Evolutionary conservation across 2,329 filamentous ascomycete species (phyloP).

Genomic region (Diaporthe capsici): DNA sequence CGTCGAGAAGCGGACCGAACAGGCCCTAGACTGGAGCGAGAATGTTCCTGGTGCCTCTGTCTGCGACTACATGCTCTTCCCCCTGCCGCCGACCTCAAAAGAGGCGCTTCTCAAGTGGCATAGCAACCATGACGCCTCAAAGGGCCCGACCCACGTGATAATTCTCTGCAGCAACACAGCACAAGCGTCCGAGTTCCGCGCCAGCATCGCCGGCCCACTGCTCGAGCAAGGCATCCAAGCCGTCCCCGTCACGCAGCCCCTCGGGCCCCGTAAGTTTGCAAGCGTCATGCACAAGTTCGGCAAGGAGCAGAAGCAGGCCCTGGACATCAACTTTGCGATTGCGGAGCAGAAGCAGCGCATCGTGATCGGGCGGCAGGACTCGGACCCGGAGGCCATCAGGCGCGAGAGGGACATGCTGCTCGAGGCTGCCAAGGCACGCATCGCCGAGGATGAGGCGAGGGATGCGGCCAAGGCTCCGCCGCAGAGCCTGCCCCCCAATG

Average conservation of each 20-base stretch:
- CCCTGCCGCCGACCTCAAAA: conserved; percentile 44
- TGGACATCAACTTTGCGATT: background rate
- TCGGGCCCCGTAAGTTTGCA: conserved; percentile 35
- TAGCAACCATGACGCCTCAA: background rate
- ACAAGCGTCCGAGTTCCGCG: conserved; percentile 28
- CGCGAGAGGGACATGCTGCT: conserved; percentile 33
- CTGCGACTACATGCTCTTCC: conserved; percentile 30
- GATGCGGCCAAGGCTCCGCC: background rate
- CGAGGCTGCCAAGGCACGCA: conserved; percentile 8
- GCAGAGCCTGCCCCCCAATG: background rate
- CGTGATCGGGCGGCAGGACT: conserved; percentile 35
- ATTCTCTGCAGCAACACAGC: conserved; percentile 31
- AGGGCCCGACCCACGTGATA: conserved; percentile 8
- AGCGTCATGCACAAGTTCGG: conserved; percentile 32
- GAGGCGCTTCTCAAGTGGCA: conserved; percentile 31
- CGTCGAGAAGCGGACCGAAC: conserved; percentile 43
- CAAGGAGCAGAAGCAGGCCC: background rate
- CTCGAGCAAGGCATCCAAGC: conserved; percentile 33
- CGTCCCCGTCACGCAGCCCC: conserved; percentile 34
- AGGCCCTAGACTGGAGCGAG: background rate
- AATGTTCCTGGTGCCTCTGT: too few relatives aligned
- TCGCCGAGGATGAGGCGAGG: conserved; percentile 10
- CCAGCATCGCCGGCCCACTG: conserved; percentile 19
- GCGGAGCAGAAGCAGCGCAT: conserved; percentile 13
- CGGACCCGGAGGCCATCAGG: conserved; percentile 37